Percentiles rank a stretch among this genome's conserved stretches.
Conservation (phyloP, 2,329 filamentous ascomycete genomes). For the Epichloe hybrida region DNA sequence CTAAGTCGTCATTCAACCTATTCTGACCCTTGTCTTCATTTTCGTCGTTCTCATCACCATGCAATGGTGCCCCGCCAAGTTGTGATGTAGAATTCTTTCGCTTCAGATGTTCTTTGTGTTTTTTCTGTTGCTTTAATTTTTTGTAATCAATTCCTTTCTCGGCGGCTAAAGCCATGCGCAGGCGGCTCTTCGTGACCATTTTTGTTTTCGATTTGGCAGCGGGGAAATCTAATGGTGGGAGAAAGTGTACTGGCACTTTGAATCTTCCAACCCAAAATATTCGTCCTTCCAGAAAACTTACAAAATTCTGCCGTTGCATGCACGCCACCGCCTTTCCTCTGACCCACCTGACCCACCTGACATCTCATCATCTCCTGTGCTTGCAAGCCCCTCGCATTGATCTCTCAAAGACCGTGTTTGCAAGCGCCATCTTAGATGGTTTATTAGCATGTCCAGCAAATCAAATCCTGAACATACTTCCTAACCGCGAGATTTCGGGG, state of each 20-base stretch:
- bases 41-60: background rate
- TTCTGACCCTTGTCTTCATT: background rate
- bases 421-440: background rate
- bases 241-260: background rate
- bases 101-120: constrained; percentile 29
- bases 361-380: too few species aligned
- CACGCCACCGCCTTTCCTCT: background rate
- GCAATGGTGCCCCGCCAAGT: constrained; percentile 10
- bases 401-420: too few species aligned
- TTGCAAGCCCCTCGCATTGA: too few species aligned
- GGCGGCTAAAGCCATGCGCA: constrained; percentile 40
- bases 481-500: too few species aligned
- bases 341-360: background rate
- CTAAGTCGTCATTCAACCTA: constrained; percentile 12
- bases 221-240: background rate
- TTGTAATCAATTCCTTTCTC: constrained; percentile 41
- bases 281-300: constrained; percentile 3
- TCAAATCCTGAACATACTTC: background rate
- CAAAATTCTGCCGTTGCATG: constrained; percentile 4
- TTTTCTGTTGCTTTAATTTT: constrained; percentile 39
- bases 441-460: background rate
- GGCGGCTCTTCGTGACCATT: constrained; percentile 33
- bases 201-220: background rate
- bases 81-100: constrained; percentile 18
- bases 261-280: constrained; percentile 1